Percentiles rank a stretch among this genome's conserved stretches.
Evolutionary conservation across 768 basidiomycete genomes (phyloP).

Genomic region (Coprinopsis sp.): DNA sequence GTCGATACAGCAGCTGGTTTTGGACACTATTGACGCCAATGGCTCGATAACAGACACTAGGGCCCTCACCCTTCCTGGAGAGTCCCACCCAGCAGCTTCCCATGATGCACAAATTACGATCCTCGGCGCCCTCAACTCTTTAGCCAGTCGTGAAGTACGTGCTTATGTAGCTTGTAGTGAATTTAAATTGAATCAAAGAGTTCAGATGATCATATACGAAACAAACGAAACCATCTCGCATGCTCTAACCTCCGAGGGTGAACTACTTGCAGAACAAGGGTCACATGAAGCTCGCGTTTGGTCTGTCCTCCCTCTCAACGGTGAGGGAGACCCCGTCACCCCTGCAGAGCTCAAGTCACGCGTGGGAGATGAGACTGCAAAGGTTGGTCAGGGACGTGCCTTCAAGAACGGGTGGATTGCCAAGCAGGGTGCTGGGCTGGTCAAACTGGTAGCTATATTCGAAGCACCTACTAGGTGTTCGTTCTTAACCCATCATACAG

Average conservation of each 20-base stretch:
- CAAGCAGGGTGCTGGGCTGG: conserved; percentile 84
- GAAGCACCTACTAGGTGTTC: neutral
- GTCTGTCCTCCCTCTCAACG: conserved; percentile 72
- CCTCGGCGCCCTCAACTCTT: conserved; percentile 88
- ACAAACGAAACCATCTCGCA: conserved; percentile 73
- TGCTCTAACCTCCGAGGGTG: conserved; percentile 77
- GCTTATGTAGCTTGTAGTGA: neutral
- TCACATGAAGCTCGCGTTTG: conserved; percentile 97
- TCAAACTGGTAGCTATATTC: conserved; percentile 67
- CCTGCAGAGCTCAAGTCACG: conserved; percentile 63
- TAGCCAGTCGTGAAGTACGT: conserved; percentile 78
- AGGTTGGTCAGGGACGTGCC: conserved; percentile 91
- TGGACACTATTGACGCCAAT: conserved; percentile 61
- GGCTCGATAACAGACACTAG: conserved; percentile 65
- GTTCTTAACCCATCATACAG: conserved; percentile 31
- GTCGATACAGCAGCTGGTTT: conserved; percentile 70
- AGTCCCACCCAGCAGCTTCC: conserved; percentile 49
- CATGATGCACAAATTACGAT: conserved; percentile 80
- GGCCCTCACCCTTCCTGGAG: conserved; percentile 59
- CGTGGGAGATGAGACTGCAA: conserved; percentile 85
- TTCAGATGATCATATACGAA: conserved; percentile 79
- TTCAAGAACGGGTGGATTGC: conserved; percentile 97
- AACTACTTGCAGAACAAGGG: conserved; percentile 70
- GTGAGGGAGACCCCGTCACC: conserved; percentile 61
- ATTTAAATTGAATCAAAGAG: conserved; percentile 5